A percentile compares a stretch with the other conserved stretches of the same genome.
These are phyloP conservation scores for Leccinum uliginosum DNA, from an alignment of 768 basidiomycete species.

Conservation along the genomic window DNA sequence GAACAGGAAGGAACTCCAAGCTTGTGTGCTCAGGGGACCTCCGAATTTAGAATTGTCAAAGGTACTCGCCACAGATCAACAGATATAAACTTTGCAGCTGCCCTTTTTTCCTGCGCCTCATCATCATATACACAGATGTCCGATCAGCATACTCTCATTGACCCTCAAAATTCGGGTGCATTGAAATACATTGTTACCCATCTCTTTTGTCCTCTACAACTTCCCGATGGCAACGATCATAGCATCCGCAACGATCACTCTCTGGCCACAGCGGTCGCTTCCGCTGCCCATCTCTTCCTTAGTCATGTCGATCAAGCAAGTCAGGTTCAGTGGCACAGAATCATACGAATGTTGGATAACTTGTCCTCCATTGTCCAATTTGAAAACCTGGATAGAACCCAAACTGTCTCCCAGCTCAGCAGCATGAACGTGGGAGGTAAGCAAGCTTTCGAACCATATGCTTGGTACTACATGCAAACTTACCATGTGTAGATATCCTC, in stretches of 20 bases:
- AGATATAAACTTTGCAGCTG: not conserved
- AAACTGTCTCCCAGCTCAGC: slow-evolving; percentile 4
- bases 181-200: slow-evolving; percentile 34
- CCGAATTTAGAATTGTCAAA: not conserved
- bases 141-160: not conserved
- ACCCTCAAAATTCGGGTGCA: not conserved
- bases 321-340: not conserved
- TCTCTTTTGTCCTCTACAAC: slow-evolving; percentile 37
- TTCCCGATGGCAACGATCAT: slow-evolving; percentile 32
- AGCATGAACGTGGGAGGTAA: slow-evolving; percentile 9
- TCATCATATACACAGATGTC: not conserved
- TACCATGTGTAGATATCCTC: slow-evolving; percentile 30
- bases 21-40: too few relatives aligned
- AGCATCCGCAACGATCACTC: slow-evolving; percentile 20
- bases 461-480: not conserved
- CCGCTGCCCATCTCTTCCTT: slow-evolving; percentile 17
- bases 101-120: not conserved
- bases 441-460: not conserved
- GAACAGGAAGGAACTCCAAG: too few relatives aligned
- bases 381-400: slow-evolving; percentile 7
- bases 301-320: not conserved
- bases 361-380: slow-evolving; percentile 4
- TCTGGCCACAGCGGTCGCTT: slow-evolving; percentile 20
- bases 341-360: not conserved
- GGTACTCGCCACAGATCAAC: not conserved